Conservation (phyloP, 2,329 filamentous ascomycete species). For the Knoxdaviesia proteae region DNA sequence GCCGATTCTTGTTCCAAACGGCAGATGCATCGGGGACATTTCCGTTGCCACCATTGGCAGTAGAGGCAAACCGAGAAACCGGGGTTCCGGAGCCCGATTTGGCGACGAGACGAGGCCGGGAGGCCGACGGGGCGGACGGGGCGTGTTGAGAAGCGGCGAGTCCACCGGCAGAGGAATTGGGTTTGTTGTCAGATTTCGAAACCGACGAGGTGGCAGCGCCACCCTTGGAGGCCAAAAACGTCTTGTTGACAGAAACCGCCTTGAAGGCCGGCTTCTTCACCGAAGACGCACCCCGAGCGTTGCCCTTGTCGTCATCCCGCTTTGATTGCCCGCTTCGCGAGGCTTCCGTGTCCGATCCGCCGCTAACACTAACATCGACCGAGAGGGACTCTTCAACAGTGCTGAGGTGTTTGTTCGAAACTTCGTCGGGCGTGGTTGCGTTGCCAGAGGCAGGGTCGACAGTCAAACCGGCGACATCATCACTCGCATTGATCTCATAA, state of each 20-base stretch:
- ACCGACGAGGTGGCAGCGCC: constrained; percentile 19
- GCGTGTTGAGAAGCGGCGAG: constrained; percentile 16
- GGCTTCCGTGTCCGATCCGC: constrained; percentile 58
- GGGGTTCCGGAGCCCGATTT: constrained; percentile 45
- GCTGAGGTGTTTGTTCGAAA: constrained; percentile 8
- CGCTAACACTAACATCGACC: constrained; percentile 33
- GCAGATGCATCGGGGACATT: constrained; percentile 48
- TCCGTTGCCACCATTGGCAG: constrained; percentile 31
- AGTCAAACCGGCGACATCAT: no score
- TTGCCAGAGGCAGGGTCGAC: no score
- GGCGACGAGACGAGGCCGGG: constrained; percentile 52
- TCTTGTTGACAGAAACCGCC: constrained; percentile 68
- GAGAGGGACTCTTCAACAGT: constrained; percentile 27
- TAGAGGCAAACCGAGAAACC: constrained; percentile 18
- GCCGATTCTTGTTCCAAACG: constrained; percentile 80
- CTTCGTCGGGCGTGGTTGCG: not conserved
- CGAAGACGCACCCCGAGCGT: constrained; percentile 35
- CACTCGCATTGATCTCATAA: no score
- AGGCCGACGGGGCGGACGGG: constrained; percentile 25
- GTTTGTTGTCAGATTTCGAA: constrained; percentile 28
- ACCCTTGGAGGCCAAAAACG: constrained; percentile 56
- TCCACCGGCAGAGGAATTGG: constrained; percentile 22
- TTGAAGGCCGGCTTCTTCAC: constrained; percentile 68
- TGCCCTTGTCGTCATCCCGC: constrained; percentile 35
- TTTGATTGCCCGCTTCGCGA: constrained; percentile 36